phyloP scores from a whole-genome alignment of 2,329 filamentous ascomycete genomes.

The Paracorniculantispora psalliotae region DNA sequence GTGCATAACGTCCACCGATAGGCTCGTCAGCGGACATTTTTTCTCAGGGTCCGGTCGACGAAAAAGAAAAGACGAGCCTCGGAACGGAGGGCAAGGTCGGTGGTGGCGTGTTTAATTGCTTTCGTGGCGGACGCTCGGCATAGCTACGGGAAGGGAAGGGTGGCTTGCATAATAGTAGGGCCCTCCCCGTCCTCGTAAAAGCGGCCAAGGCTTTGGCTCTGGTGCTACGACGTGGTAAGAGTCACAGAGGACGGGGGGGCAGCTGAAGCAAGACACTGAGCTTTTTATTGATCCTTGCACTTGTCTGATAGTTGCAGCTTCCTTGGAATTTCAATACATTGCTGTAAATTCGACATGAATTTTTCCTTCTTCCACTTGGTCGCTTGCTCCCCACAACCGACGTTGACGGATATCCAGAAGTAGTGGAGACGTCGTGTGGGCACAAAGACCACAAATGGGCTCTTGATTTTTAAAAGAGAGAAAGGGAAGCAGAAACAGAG shows the following conservation, averaged over 20 bases:
- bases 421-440: constrained; percentile 4
- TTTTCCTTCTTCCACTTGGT: background rate
- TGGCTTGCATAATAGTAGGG: constrained; percentile 9
- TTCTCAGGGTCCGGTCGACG: background rate
- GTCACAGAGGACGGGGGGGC: background rate
- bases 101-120: background rate
- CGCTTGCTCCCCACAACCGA: background rate
- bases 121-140: background rate
- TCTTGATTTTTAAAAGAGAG: background rate
- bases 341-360: background rate
- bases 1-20: background rate
- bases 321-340: background rate
- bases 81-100: background rate
- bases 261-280: too few species aligned
- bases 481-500: too few species aligned
- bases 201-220: background rate
- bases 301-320: background rate
- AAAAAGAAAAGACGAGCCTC: background rate
- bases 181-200: background rate
- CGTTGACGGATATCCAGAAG: constrained; percentile 7
- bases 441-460: constrained; percentile 8
- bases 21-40: background rate
- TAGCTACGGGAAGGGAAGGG: constrained; percentile 3
- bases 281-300: too few species aligned
- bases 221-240: background rate